Base-by-base conservation (phyloP, 805 yeast species). In the Candida ipomoeae region DNA sequence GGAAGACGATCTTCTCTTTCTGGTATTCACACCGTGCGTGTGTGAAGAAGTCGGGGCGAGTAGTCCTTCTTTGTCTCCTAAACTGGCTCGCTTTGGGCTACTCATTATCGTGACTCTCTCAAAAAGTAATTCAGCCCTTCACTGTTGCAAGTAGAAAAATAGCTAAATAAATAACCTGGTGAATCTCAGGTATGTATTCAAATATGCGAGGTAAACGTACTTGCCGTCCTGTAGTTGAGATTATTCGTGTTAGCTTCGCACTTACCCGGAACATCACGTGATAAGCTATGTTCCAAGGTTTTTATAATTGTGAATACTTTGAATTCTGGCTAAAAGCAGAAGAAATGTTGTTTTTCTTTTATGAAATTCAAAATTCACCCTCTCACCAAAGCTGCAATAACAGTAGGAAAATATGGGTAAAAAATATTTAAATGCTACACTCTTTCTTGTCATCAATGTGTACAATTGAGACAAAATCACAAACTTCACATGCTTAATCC, bases 1-100 rank as follows among this genome's bases (percentile, higher is more conserved):
- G 18, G 94, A 85, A 2, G 97, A 89, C 2, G 97, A 89, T 54
- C 97, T 81, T 67, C 97, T 73, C 52, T 68, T 64, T 51, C 78
- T 60, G 20, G 59, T 55, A 40, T 53, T 51, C n/a, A 55, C 59
- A 11, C 59, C 55, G 29, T 56, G 61, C 13, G 52, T 40, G 41
- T 57, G 59, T 14, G 61, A 57, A 6, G 58, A 50, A 31, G 61
- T 57, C n/a, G 61, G 61, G 11, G 59, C 55, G 36, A 57, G 58
- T 29, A 47, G 52, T 26, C 58, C 59, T 17, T 57, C 61, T 42
- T 55, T 55, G 37, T 55, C 56, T 41, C 48, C 49, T 35, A 52
- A 40, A 48, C 41, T 54, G 34, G 40, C 46, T 48, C 58, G 51
- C 35, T 55, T 57, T 20, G 57, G 60, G 41, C 59, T 55, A 21